phyloP scores from a whole-genome alignment of 495 filamentous ascomycete species.

The Podospora fimiseda region DNA sequence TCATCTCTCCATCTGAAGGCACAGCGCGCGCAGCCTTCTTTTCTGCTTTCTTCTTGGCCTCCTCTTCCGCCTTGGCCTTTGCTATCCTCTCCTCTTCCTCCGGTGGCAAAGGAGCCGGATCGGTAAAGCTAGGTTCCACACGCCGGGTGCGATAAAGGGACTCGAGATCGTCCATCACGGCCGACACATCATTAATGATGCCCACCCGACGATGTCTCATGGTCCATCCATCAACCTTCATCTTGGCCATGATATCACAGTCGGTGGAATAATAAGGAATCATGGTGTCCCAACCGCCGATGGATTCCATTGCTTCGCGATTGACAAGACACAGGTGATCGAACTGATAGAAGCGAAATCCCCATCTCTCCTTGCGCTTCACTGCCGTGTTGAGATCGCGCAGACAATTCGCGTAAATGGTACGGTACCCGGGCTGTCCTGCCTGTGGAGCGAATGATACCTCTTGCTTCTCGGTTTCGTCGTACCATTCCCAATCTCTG shows the following conservation, averaged over 20 bases:
- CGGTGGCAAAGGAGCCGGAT: conserved; percentile 12
- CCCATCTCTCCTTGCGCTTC: conserved; percentile 37
- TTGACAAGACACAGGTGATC: conserved; percentile 54
- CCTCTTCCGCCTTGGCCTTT: conserved; percentile 17
- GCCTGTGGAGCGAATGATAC: conserved; percentile 23
- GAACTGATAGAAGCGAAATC: conserved; percentile 48
- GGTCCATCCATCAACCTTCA: conserved; percentile 46
- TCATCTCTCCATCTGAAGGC: conserved; percentile 17
- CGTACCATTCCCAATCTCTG: conserved; percentile 26
- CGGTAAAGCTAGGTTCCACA: conserved; percentile 27
- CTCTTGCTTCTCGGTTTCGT: conserved; percentile 31
- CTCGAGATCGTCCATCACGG: conserved; percentile 36
- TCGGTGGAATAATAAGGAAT: conserved; percentile 59
- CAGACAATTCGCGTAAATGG: conserved; percentile 45
- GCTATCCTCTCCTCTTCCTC: conserved; percentile 1
- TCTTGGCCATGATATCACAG: conserved; percentile 51
- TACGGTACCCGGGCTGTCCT: conserved; percentile 38
- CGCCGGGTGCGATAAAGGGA: conserved; percentile 39
- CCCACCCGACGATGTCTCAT: conserved; percentile 40
- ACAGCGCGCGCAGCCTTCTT: conserved; percentile 7
- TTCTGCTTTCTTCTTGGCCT: conserved; percentile 14
- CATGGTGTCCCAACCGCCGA: conserved; percentile 55
- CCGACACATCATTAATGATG: conserved; percentile 46
- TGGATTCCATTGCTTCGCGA: conserved; percentile 40
- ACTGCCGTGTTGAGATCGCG: conserved; percentile 32